These are phyloP conservation scores for Cucurbita pepo DNA, from an alignment of 306 rosid species.

Conservation along the genomic window DNA sequence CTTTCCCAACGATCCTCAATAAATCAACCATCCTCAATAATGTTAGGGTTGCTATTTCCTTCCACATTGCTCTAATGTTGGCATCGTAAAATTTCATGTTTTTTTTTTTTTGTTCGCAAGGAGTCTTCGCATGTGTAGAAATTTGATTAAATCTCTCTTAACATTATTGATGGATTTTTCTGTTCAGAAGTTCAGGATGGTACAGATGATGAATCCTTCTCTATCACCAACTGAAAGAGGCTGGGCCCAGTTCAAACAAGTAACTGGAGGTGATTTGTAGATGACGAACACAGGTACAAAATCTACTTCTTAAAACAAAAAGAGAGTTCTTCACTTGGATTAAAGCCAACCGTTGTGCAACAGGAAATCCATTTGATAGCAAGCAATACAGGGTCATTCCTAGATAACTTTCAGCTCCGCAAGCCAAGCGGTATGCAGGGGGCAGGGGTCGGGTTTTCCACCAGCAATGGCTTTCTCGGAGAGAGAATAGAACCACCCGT, in stretches of 20 bases:
- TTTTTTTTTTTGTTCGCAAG: background rate
- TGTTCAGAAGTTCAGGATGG: background rate
- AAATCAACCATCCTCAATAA: too few species aligned
- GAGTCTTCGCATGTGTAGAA: too few species aligned
- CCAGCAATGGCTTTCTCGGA: slow-evolving; percentile 46
- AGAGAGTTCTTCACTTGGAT: background rate
- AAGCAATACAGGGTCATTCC: background rate
- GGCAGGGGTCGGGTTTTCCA: slow-evolving; percentile 83
- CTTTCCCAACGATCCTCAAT: too few species aligned
- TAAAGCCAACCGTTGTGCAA: background rate
- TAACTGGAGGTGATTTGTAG: background rate
- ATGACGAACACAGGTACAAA: background rate
- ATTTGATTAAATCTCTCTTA: background rate
- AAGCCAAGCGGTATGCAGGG: slow-evolving; percentile 73
- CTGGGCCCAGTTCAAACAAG: background rate
- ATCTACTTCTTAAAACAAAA: background rate
- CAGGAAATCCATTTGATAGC: background rate
- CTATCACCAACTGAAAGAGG: background rate
- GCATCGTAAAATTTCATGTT: background rate
- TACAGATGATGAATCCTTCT: background rate
- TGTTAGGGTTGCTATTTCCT: background rate
- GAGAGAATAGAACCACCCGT: slow-evolving; percentile 81
- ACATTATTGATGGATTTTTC: background rate
- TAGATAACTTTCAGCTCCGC: slow-evolving; percentile 52
- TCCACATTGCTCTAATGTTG: background rate